Evolutionary conservation across 2,329 filamentous ascomycete genomes (phyloP).

Genomic region (Emergomyces orientalis): DNA sequence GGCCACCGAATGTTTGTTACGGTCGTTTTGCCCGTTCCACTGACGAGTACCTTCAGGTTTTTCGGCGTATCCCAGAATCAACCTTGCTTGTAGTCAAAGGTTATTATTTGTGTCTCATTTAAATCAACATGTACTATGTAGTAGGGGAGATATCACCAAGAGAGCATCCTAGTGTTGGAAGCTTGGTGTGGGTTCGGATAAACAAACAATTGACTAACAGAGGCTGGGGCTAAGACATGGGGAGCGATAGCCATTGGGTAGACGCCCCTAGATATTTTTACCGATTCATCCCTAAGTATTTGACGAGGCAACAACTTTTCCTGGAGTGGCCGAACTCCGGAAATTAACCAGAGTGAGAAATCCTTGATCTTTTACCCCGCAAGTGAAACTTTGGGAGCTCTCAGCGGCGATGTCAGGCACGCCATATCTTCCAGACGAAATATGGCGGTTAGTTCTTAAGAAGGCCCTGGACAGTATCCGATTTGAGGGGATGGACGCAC

Average conservation of each 20-base stretch:
- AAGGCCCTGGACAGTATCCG: neutral
- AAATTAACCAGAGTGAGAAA: neutral
- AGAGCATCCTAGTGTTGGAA: neutral
- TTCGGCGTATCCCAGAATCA: neutral
- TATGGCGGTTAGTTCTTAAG: neutral
- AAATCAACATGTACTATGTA: no score
- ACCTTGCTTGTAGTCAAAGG: neutral
- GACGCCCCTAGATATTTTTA: neutral
- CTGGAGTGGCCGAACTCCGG: neutral
- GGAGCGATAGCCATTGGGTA: neutral
- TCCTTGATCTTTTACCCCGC: neutral
- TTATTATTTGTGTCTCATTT: neutral
- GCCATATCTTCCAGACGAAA: neutral
- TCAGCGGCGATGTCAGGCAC: neutral
- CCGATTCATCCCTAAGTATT: neutral
- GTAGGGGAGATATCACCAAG: no score
- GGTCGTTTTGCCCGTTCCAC: neutral
- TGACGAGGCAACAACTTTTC: neutral
- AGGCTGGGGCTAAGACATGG: neutral
- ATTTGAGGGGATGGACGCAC: neutral
- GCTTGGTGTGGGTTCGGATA: neutral
- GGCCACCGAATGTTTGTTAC: neutral
- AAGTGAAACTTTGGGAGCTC: neutral
- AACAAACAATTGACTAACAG: neutral
- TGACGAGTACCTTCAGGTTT: neutral